These are phyloP conservation scores for Tolypocladium ovalisporum DNA, from an alignment of 2,329 filamentous ascomycete genomes.

Conservation along the genomic window DNA sequence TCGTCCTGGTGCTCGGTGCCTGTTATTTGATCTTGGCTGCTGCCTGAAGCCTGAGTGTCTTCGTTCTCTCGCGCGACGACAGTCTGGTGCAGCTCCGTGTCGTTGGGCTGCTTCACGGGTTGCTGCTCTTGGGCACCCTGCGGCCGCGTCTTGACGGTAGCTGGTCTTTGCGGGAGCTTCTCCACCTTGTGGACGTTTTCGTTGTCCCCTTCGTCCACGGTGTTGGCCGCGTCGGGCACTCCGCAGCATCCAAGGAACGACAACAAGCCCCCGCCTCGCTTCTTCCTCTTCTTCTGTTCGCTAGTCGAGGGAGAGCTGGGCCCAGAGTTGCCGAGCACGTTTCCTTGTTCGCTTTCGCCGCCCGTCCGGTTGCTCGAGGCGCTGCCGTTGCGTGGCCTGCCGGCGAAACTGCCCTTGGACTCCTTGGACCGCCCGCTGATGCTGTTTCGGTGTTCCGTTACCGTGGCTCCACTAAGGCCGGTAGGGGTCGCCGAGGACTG, in stretches of 20 bases:
- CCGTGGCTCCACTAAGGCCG: slow-evolving; percentile 48
- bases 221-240: slow-evolving; percentile 48
- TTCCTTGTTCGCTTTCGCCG: slow-evolving; percentile 40
- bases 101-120: slow-evolving; percentile 27
- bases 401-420: slow-evolving; percentile 53
- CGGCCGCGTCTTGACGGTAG: slow-evolving; percentile 42
- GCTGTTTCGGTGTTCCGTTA: slow-evolving; percentile 49
- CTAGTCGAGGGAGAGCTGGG: slow-evolving; percentile 39
- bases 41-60: slow-evolving; percentile 33
- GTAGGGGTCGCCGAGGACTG: slow-evolving; percentile 49
- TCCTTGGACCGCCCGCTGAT: slow-evolving; percentile 55
- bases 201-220: slow-evolving; percentile 38
- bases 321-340: slow-evolving; percentile 37
- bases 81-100: slow-evolving; percentile 34
- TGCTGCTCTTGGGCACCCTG: slow-evolving; percentile 41
- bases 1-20: slow-evolving; percentile 29
- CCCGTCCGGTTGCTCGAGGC: slow-evolving; percentile 53
- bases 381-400: slow-evolving; percentile 54
- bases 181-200: slow-evolving; percentile 48
- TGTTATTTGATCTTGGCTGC: slow-evolving; percentile 34
- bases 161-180: slow-evolving; percentile 42
- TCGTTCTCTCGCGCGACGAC: slow-evolving; percentile 23
- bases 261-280: slow-evolving; percentile 42
- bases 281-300: slow-evolving; percentile 43
- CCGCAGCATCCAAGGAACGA: slow-evolving; percentile 58